Conservation (phyloP, 2,329 filamentous ascomycete genomes). For the Juglanconis juglandina region DNA sequence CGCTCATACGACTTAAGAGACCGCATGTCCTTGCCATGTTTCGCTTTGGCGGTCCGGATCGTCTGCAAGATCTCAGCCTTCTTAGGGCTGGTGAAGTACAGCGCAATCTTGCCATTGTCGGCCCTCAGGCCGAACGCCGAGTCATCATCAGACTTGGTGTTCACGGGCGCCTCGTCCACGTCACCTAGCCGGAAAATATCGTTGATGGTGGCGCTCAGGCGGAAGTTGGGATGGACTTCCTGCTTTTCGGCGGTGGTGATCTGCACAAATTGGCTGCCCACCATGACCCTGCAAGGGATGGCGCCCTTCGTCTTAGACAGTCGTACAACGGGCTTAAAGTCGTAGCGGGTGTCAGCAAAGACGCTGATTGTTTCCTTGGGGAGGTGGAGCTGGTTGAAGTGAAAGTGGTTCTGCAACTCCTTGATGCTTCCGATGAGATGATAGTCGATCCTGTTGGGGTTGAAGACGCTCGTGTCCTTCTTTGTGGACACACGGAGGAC, state of each 20-base stretch:
- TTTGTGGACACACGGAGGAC: constrained; percentile 60
- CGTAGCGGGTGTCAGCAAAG: constrained; percentile 62
- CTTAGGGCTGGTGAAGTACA: constrained; percentile 67
- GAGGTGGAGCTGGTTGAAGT: constrained; percentile 62
- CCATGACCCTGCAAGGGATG: constrained; percentile 65
- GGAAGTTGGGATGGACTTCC: constrained; percentile 61
- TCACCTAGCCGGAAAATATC: constrained; percentile 68
- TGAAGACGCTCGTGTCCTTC: constrained; percentile 58
- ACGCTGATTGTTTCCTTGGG: constrained; percentile 69
- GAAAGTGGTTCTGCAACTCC: constrained; percentile 64
- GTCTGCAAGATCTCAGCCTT: constrained; percentile 62
- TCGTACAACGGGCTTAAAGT: constrained; percentile 62
- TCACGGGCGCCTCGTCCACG: constrained; percentile 63
- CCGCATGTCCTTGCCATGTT: constrained; percentile 61
- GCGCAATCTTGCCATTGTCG: constrained; percentile 67
- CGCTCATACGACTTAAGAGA: constrained; percentile 61
- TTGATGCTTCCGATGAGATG: constrained; percentile 62
- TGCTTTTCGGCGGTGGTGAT: constrained; percentile 67
- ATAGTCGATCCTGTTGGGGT: constrained; percentile 64
- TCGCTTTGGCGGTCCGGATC: constrained; percentile 60
- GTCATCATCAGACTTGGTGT: constrained; percentile 63
- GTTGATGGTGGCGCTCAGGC: constrained; percentile 62
- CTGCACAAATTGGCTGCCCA: constrained; percentile 67
- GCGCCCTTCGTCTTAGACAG: constrained; percentile 68
- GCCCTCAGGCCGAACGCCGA: constrained; percentile 64